Conservation (phyloP, 2,329 filamentous ascomycete genomes). For the Pseudogymnoascus sp. region DNA sequence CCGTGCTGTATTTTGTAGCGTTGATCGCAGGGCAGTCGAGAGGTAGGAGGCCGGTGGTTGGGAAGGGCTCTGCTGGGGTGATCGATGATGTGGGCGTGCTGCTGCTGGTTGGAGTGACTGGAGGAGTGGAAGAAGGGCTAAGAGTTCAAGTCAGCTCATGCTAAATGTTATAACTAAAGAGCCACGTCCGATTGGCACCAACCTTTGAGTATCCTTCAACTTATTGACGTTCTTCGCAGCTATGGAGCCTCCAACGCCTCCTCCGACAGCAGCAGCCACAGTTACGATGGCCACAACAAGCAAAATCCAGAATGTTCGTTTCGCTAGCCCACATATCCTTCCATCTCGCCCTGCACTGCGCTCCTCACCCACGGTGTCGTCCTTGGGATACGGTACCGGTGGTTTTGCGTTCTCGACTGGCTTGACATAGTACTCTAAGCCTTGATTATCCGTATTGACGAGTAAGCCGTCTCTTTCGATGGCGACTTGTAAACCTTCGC, state of each 20-base stretch:
- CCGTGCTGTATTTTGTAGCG: background rate
- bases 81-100: background rate
- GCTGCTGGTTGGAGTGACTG: background rate
- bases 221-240: slow-evolving; percentile 6
- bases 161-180: background rate
- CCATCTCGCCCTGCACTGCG: background rate
- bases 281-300: background rate
- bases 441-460: background rate
- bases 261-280: slow-evolving; percentile 12
- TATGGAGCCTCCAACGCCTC: slow-evolving; percentile 12
- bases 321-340: slow-evolving; percentile 10
- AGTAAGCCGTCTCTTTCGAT: background rate
- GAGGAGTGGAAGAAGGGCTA: background rate
- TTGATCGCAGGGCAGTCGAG: background rate
- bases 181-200: background rate
- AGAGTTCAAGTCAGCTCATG: background rate
- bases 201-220: background rate
- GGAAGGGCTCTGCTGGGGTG: background rate
- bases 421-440: background rate
- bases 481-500: background rate
- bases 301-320: slow-evolving; percentile 11
- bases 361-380: background rate
- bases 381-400: background rate
- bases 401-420: background rate
- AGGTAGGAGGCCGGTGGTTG: background rate